phyloP scores from a whole-genome alignment of 2,329 filamentous ascomycete species.

The Cadophora luteo-olivacea region DNA sequence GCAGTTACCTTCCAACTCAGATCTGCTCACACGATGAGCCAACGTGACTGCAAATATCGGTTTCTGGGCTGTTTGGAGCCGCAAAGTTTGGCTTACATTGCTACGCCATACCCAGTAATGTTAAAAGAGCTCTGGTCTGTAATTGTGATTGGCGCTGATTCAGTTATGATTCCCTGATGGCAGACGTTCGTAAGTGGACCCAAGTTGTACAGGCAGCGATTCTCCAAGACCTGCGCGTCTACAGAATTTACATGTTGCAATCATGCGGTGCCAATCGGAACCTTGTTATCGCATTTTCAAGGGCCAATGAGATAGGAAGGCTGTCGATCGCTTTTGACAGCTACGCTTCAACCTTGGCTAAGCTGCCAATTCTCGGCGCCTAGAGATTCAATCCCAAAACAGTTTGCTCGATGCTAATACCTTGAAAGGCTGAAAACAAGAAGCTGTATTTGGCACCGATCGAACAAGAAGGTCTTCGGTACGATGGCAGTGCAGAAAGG shows the following conservation, averaged over 20 bases:
- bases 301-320: not conserved
- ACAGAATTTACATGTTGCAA: not conserved
- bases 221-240: not conserved
- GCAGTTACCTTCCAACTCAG: too few species aligned
- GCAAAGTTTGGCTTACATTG: too few species aligned
- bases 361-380: conserved; percentile 6
- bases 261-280: not conserved
- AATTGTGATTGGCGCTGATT: too few species aligned
- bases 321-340: not conserved
- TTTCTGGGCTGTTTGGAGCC: too few species aligned
- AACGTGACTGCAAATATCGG: too few species aligned
- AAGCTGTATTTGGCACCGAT: not conserved
- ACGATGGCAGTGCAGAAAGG: not conserved
- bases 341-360: not conserved
- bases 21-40: too few species aligned
- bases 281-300: not conserved
- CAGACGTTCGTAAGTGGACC: not conserved
- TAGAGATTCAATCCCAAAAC: not conserved
- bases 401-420: not conserved
- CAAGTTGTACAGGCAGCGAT: not conserved
- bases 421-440: not conserved
- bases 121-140: too few species aligned
- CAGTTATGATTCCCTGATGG: too few species aligned
- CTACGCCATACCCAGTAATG: too few species aligned
- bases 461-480: not conserved